Evolutionary conservation across 306 rosid genomes (phyloP).

Genomic region (Fragaria iinumae): DNA sequence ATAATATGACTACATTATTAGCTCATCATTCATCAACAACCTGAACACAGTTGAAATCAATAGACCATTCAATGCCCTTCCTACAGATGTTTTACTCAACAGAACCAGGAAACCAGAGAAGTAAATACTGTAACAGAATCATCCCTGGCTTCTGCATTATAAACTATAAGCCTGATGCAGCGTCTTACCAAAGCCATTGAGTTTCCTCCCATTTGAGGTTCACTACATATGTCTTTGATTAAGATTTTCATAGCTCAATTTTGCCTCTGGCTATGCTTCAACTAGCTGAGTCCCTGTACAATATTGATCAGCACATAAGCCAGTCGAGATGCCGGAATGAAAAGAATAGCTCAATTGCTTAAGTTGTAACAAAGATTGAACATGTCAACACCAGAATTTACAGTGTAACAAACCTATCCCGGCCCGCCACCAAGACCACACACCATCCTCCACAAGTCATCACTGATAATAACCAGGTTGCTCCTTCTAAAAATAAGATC

Average conservation of each 20-base stretch:
- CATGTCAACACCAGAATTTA: background rate
- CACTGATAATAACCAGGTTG: background rate
- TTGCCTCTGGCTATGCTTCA: background rate
- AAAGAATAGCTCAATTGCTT: background rate
- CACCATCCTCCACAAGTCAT: background rate
- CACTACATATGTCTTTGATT: background rate
- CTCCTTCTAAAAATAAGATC: background rate
- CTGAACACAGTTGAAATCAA: background rate
- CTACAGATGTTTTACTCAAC: background rate
- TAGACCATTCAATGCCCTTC: background rate
- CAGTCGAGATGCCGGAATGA: background rate
- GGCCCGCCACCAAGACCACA: background rate
- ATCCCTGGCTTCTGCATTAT: too few species aligned
- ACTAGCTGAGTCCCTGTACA: background rate
- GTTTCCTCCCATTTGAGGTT: too few species aligned
- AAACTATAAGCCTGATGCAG: too few species aligned
- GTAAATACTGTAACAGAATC: background rate
- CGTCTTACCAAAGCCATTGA: too few species aligned
- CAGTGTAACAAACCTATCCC: background rate
- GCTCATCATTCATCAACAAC: background rate
- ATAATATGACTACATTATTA: background rate
- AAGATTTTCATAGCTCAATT: background rate
- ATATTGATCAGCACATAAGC: background rate
- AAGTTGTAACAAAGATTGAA: background rate
- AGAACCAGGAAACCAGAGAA: background rate